Conservation (phyloP, 371 early-diverging fungal genomes). For the Phascolomyces articulosus region DNA sequence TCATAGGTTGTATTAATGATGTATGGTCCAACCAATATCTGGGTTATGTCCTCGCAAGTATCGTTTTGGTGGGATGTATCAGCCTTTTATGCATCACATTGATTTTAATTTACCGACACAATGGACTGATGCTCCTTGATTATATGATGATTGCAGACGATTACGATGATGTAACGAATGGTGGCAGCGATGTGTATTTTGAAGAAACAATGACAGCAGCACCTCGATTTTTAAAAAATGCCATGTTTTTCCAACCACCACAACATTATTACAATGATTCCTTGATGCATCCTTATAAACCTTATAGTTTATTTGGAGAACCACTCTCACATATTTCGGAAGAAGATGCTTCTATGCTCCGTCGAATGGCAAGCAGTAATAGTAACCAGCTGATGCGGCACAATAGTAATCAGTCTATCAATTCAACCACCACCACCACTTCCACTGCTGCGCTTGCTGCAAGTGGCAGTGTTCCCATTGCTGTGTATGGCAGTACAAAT, state of each 20-base stretch:
- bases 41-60: neutral
- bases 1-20: slow-evolving; percentile 6
- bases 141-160: slow-evolving; percentile 18
- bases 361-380: slow-evolving; percentile 25
- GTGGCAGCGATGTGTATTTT: neutral
- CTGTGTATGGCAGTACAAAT: slow-evolving; percentile 15
- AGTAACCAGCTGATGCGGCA: slow-evolving; percentile 10
- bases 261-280: slow-evolving; percentile 6
- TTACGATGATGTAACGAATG: slow-evolving; percentile 20
- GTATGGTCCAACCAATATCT: neutral
- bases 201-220: slow-evolving; percentile 13
- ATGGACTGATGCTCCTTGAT: slow-evolving; percentile 18
- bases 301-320: slow-evolving; percentile 52
- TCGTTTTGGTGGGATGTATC: neutral
- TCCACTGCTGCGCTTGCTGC: slow-evolving; percentile 14
- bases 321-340: slow-evolving; percentile 49
- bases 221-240: slow-evolving; percentile 38
- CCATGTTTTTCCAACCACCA: slow-evolving; percentile 14
- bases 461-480: slow-evolving; percentile 16
- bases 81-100: neutral
- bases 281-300: slow-evolving; percentile 28
- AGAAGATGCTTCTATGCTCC: slow-evolving; percentile 41
- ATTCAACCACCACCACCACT: slow-evolving; percentile 12
- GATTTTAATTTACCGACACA: neutral
- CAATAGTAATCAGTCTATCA: slow-evolving; percentile 16